Percentiles rank a stretch among this genome's conserved stretches.
phyloP scores from a whole-genome alignment of 495 filamentous ascomycete species.

The Annulohypoxylon maeteangense region DNA sequence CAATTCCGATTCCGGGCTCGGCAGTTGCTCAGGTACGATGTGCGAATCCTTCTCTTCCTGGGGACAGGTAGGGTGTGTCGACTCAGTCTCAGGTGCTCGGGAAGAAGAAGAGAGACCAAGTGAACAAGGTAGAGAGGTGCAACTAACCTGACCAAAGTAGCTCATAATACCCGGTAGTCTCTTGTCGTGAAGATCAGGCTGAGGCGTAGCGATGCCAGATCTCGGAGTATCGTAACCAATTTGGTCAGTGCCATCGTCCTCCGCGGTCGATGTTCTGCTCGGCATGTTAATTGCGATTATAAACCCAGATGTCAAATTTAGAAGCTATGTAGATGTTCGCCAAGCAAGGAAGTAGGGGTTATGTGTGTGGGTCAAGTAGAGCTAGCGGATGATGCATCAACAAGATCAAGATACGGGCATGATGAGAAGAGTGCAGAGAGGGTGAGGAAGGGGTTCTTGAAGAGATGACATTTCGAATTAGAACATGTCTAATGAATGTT shows the following conservation, averaged over 20 bases:
- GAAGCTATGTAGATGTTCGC: slow-evolving; percentile 3
- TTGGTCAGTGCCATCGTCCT: slow-evolving; percentile 78
- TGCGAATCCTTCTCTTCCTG: slow-evolving; percentile 50
- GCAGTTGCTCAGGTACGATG: slow-evolving; percentile 39
- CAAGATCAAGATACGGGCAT: slow-evolving; percentile 42
- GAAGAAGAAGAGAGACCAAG: slow-evolving; percentile 50
- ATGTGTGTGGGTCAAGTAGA: slow-evolving; percentile 10
- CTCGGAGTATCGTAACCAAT: slow-evolving; percentile 86
- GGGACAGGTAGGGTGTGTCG: slow-evolving; percentile 48
- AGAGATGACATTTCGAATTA: slow-evolving; percentile 35
- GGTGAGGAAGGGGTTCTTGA: slow-evolving; percentile 21
- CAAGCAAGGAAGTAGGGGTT: slow-evolving; percentile 24
- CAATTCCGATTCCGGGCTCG: slow-evolving; percentile 39
- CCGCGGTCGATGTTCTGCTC: slow-evolving; percentile 61
- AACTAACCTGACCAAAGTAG: slow-evolving; percentile 98
- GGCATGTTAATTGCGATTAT: slow-evolving; percentile 58
- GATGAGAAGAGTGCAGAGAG: slow-evolving; percentile 32
- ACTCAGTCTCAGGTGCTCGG: slow-evolving; percentile 53
- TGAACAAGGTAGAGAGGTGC: slow-evolving; percentile 58
- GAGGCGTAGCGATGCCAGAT: slow-evolving; percentile 85
- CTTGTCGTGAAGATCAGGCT: slow-evolving; percentile 89
- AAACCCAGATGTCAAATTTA: slow-evolving; percentile 2
- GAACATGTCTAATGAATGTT: slow-evolving; percentile 18
- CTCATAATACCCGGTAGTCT: slow-evolving; percentile 89
- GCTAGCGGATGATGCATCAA: slow-evolving; percentile 37